phyloP scores from a whole-genome alignment of 1,139 yeast genomes.

The Taphrina pruni region DNA sequence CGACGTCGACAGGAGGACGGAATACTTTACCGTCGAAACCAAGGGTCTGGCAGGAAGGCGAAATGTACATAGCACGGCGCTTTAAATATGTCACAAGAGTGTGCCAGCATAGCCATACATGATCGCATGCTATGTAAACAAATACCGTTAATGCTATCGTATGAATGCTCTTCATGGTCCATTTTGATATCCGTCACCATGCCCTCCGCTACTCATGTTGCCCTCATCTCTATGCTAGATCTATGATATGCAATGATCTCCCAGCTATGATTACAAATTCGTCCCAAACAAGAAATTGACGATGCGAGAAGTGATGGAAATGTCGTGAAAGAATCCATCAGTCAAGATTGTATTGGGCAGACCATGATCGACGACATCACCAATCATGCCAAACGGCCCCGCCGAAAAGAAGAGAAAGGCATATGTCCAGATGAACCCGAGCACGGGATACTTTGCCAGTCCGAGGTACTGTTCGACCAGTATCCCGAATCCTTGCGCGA shows the following conservation, averaged over 20 bases:
- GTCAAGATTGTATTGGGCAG: slow-evolving; percentile 13
- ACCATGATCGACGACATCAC: slow-evolving; percentile 12
- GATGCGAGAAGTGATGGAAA: slow-evolving; percentile 10
- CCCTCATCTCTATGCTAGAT: too few species aligned
- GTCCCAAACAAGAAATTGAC: slow-evolving; percentile 10
- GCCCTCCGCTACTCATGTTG: too few species aligned
- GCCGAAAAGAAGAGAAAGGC: slow-evolving; percentile 14
- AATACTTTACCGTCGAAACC: too few species aligned
- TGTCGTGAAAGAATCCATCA: slow-evolving; percentile 30
- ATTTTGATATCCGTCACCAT: too few species aligned
- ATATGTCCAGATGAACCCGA: slow-evolving; percentile 25
- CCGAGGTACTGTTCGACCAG: slow-evolving; percentile 10
- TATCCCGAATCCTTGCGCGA: slow-evolving; percentile 10
- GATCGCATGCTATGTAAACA: too few species aligned
- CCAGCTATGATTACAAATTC: background rate
- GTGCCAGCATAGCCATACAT: too few species aligned
- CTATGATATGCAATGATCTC: background rate
- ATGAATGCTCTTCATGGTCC: too few species aligned
- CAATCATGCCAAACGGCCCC: slow-evolving; percentile 28
- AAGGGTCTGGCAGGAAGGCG: too few species aligned
- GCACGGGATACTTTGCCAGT: background rate
- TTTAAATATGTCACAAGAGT: too few species aligned
- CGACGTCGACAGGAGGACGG: too few species aligned
- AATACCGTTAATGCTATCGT: too few species aligned
- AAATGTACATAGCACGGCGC: too few species aligned